phyloP scores from a whole-genome alignment of 768 basidiomycete species.

The Amanita inopinata region DNA sequence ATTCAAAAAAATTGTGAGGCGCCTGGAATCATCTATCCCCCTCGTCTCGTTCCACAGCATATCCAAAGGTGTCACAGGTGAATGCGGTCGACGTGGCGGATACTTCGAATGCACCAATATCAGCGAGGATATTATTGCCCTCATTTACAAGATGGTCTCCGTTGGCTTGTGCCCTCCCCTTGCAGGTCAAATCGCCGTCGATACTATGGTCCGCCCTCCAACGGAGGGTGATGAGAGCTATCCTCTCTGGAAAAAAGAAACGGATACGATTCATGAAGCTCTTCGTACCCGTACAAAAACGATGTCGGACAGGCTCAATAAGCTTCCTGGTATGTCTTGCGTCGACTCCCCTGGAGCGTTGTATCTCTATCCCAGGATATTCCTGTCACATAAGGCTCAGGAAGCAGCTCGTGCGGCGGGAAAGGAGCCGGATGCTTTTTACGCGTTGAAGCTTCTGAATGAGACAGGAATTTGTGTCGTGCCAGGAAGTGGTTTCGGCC shows the following conservation, averaged over 20 bases:
- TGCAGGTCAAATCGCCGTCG: conserved; percentile 88
- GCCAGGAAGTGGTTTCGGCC: conserved; percentile 91
- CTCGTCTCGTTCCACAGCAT: conserved; percentile 97
- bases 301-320: conserved; percentile 76
- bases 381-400: conserved; percentile 62
- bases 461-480: conserved; percentile 91
- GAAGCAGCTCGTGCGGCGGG: conserved; percentile 62
- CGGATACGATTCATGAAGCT: conserved; percentile 65
- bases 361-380: conserved; percentile 85
- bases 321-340: conserved; percentile 81
- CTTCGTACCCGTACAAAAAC: conserved; percentile 58
- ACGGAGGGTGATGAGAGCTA: conserved; percentile 67
- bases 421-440: conserved; percentile 84
- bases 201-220: conserved; percentile 89
- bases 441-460: conserved; percentile 76
- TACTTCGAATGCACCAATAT: conserved; percentile 94
- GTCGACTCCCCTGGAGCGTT: conserved; percentile 86
- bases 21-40: conserved; percentile 60
- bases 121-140: conserved; percentile 61
- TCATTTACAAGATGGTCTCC: conserved; percentile 94
- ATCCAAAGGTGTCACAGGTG: conserved; percentile 92
- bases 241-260: conserved; percentile 75
- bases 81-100: conserved; percentile 95
- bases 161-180: conserved; percentile 87
- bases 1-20: conserved; percentile 82